These are phyloP conservation scores for Myotisia sp. DNA, from an alignment of 2,329 filamentous ascomycete species.

Conservation along the genomic window DNA sequence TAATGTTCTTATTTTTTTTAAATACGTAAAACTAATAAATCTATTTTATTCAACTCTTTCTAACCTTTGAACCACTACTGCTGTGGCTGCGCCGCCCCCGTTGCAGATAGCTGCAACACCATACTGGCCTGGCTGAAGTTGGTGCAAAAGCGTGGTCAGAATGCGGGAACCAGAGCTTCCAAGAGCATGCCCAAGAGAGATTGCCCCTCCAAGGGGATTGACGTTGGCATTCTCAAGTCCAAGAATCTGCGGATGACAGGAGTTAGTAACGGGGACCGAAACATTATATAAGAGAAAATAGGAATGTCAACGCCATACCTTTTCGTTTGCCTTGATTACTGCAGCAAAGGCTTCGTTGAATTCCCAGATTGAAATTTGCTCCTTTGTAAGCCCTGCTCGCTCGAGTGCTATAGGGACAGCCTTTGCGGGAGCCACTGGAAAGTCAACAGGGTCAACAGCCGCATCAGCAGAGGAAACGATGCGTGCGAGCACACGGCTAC, in stretches of 20 bases:
- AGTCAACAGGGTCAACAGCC: constrained; percentile 80
- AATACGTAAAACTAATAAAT: too few relatives aligned
- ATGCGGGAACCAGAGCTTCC: constrained; percentile 90
- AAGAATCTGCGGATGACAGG: constrained; percentile 57
- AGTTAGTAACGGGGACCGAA: constrained; percentile 11
- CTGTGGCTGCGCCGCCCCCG: constrained; percentile 81
- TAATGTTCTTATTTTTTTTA: too few relatives aligned
- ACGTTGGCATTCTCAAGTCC: constrained; percentile 66
- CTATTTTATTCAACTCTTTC: constrained; percentile 37
- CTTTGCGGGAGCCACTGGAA: constrained; percentile 82
- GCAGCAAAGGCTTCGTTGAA: constrained; percentile 98
- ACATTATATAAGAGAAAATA: constrained; percentile 1
- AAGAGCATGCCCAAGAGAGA: constrained; percentile 79
- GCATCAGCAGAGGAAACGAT: constrained; percentile 81
- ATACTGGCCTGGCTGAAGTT: constrained; percentile 82
- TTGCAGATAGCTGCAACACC: constrained; percentile 95
- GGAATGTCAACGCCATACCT: constrained; percentile 41
- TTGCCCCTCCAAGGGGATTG: constrained; percentile 80
- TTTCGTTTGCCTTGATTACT: constrained; percentile 86
- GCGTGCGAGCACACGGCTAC: constrained; percentile 70
- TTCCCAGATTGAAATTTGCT: constrained; percentile 90
- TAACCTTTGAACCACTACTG: constrained; percentile 76
- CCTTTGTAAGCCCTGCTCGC: constrained; percentile 76
- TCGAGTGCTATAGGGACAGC: constrained; percentile 81
- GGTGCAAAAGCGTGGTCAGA: constrained; percentile 76